Conservation (phyloP, 306 rosid species). For the Casuarina cunninghamiana region DNA sequence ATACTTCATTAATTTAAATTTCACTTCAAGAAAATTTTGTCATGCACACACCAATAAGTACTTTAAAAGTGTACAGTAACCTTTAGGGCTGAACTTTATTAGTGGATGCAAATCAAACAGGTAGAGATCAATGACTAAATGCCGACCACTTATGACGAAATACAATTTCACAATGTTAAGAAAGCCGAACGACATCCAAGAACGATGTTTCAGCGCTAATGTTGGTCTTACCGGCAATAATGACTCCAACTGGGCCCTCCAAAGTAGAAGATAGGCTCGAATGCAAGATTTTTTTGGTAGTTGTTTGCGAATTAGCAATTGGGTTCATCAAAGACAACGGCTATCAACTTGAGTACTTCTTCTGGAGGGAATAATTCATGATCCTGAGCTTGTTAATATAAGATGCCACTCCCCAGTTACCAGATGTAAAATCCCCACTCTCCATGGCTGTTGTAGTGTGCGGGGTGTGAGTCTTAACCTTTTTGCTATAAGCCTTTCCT, state of each 20-base stretch:
- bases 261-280: constrained; percentile 50
- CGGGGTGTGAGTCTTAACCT: constrained; percentile 30
- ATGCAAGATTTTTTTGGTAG: not conserved
- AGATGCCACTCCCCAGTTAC: constrained; percentile 21
- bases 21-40: too few relatives aligned
- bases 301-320: constrained; percentile 43
- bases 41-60: too few relatives aligned
- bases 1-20: too few relatives aligned
- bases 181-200: too few relatives aligned
- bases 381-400: constrained; percentile 37
- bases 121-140: too few relatives aligned
- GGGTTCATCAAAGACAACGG: constrained; percentile 24
- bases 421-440: constrained; percentile 46
- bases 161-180: too few relatives aligned
- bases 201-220: too few relatives aligned
- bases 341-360: constrained; percentile 48
- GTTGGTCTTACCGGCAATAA: constrained; percentile 38
- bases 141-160: too few relatives aligned
- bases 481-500: constrained; percentile 56
- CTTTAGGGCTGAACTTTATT: too few relatives aligned
- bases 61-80: too few relatives aligned
- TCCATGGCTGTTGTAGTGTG: constrained; percentile 70
- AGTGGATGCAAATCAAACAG: too few relatives aligned
- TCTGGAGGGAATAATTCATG: constrained; percentile 34
- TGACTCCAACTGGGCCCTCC: constrained; percentile 55